These are phyloP conservation scores for Aspergillus sp. DNA, from an alignment of 2,329 filamentous ascomycete species.

Conservation along the genomic window DNA sequence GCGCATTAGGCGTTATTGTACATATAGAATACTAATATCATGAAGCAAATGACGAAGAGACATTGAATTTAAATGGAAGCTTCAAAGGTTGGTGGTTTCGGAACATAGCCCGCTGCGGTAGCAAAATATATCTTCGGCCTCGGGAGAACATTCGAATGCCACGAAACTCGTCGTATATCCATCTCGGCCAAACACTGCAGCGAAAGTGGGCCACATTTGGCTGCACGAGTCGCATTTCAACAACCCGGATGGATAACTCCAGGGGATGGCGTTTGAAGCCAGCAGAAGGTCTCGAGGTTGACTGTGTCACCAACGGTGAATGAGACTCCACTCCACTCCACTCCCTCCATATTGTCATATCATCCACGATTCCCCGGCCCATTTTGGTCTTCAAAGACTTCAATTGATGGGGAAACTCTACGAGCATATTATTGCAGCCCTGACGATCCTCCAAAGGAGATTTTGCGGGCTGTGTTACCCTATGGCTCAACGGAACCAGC, in stretches of 20 bases:
- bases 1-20: neutral
- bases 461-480: constrained; percentile 1
- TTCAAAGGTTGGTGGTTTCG: neutral
- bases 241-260: neutral
- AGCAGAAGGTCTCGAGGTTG: neutral
- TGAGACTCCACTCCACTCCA: neutral
- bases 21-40: neutral
- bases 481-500: neutral
- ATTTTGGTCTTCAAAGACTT: neutral
- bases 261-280: neutral
- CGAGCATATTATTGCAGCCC: neutral
- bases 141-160: neutral
- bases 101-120: neutral
- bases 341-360: neutral
- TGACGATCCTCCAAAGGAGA: neutral
- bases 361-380: neutral
- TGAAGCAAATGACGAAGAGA: neutral
- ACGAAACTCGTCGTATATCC: neutral
- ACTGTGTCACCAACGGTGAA: neutral
- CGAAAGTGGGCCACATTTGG: neutral
- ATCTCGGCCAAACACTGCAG: neutral
- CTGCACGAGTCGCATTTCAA: neutral
- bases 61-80: neutral
- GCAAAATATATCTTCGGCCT: neutral
- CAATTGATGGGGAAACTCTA: neutral